Evolutionary conservation across 345 rosid genomes (phyloP), one percentile per base, ranked within the genome.

Genomic region (Eucalyptus cloeziana): DNA sequence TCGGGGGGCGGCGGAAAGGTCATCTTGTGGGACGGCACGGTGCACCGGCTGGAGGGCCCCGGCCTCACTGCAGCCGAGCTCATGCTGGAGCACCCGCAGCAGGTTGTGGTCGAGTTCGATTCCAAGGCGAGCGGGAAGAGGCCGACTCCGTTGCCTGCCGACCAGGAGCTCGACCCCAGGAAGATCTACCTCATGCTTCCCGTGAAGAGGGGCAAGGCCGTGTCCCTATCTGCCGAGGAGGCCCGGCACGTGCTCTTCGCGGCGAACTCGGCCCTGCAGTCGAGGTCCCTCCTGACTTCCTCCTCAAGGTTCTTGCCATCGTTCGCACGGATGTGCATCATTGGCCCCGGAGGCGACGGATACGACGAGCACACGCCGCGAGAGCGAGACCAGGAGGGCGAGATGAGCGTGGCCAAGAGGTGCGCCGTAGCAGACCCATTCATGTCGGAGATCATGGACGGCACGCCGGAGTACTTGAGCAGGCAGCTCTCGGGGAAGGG

Each of bases 81-180:
- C 7, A 96, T 96, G 98, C 86, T 96, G 14, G 99, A 96, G 17
- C 91, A 96, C 88, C 99, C 98, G 2, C 94, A 93, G 51, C 95
- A 96, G 22, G 97, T 96, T 24, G 99, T 96, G 71, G 97, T 95
- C 21, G 98, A 96, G 88, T 93, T 96, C 90, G 90, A 89, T 33
- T 88, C 95, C 71, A 37, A 89, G 8, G 45, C 90, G 25, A 79
- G 91, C 7, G 91, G 91, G 69, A 94, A 89, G 51, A 91, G 94
- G 91, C 94, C 95, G 16, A 49, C 83, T 49, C 98, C 99, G 5
- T 90, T 96, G 86, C 98, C 99, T 0, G 99, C 99, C 10, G 99
- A 96, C 90, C 90, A 89, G 90, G 94, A 90, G 86, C 96, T 96
- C 15, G 97, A 95, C 7, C 64, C 85, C 4, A 90, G 90, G 15